A percentile compares a stretch with the other conserved stretches of the same genome.
Conservation (phyloP, 2,329 filamentous ascomycete species). For the Penicillium sp. region DNA sequence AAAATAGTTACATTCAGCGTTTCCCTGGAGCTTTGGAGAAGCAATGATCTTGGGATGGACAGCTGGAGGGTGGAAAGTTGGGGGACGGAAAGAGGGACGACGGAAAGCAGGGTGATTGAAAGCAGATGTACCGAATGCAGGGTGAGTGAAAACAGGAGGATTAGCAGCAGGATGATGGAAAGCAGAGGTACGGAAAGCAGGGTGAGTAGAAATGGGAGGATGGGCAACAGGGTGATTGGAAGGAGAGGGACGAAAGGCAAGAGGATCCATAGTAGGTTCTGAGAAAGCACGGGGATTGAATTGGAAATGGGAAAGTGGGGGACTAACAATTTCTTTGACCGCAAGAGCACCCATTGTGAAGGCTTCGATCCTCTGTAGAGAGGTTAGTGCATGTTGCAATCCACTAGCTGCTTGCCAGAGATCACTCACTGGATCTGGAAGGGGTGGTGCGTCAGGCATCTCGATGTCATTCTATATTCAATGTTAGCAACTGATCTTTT, state of each 20-base stretch:
- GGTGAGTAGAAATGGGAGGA: too few relatives aligned
- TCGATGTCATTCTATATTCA: slow-evolving; percentile 10
- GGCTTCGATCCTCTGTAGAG: neutral
- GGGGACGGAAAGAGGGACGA: neutral
- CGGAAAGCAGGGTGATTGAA: neutral
- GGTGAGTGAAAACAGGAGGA: too few relatives aligned
- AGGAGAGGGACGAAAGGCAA: too few relatives aligned
- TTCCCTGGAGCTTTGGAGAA: neutral
- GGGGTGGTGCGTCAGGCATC: slow-evolving; percentile 22
- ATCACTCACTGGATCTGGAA: slow-evolving; percentile 3
- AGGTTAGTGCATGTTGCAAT: neutral
- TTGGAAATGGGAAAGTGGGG: neutral
- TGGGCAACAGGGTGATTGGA: neutral
- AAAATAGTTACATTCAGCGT: neutral
- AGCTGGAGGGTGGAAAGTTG: neutral
- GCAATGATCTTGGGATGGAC: neutral
- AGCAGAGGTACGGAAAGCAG: too few relatives aligned
- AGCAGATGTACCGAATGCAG: neutral
- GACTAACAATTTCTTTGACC: slow-evolving; percentile 2
- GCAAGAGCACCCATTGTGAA: neutral
- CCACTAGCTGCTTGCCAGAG: neutral
- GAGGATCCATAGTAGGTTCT: neutral
- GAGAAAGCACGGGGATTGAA: neutral
- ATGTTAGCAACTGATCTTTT: neutral
- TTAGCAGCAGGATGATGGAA: too few relatives aligned